phyloP scores from a whole-genome alignment of 106 monocot genomes.

The Cymbidium sinense region DNA sequence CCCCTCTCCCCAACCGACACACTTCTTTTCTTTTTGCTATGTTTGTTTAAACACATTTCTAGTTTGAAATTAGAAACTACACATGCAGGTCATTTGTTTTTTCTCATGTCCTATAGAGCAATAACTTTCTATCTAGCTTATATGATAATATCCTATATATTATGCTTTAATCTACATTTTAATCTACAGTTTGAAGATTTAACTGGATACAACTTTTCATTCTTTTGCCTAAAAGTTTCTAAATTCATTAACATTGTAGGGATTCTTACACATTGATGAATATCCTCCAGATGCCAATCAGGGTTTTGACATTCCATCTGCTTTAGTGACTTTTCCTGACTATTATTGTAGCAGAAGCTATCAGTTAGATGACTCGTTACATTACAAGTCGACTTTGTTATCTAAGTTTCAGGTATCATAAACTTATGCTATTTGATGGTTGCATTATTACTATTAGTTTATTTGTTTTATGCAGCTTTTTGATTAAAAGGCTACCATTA shows the following conservation, averaged over 20 bases:
- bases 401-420: slow-evolving; percentile 52
- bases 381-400: slow-evolving; percentile 37
- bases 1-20: too few species aligned
- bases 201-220: background rate
- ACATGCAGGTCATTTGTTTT: background rate
- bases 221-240: background rate
- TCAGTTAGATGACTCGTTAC: slow-evolving; percentile 16
- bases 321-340: slow-evolving; percentile 73
- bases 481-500: background rate
- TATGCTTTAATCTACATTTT: background rate
- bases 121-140: background rate
- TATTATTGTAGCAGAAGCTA: slow-evolving; percentile 49
- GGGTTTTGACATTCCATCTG: slow-evolving; percentile 97
- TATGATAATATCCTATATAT: background rate
- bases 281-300: slow-evolving; percentile 99
- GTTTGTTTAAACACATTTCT: background rate
- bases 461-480: background rate
- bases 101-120: background rate
- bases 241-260: slow-evolving; percentile 30
- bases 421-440: background rate
- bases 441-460: background rate
- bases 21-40: background rate
- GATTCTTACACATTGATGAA: slow-evolving; percentile 94
- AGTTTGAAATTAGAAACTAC: background rate
- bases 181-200: background rate